Base-by-base conservation (phyloP, 352 stramenopile species). In the Phytophthora podocarpi region DNA sequence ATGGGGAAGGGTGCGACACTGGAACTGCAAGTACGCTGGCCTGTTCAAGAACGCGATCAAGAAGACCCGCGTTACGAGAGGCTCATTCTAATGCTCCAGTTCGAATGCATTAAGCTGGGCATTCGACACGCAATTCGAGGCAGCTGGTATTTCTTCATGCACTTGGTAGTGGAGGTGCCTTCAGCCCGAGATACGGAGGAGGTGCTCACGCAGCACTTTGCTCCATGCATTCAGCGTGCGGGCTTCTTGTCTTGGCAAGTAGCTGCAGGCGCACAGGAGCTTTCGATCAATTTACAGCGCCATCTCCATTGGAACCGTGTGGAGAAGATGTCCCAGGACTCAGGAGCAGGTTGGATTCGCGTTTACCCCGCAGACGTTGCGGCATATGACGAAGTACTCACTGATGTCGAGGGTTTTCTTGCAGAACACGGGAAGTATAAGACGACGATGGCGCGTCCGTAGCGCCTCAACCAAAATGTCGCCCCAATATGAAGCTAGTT, bases 271-370 rank as follows among this genome's bases (percentile, higher is more conserved):
- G 87, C 85, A 10, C 87, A 96, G 43, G 87, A 96, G 54, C 82
- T 96, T 40, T 87, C 85, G 13, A 96, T 96, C 53, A 95, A 90
- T 61, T 55, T 96, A 11, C 85, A 96, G 58, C 78, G 84, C 20
- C 87, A 96, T 74, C 67, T 96, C 28, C 84, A 95, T 57, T 96
- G 87, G 87, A 91, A 95, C 32, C 85, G 87, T 30, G 76, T 91
- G 5, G 85, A 95, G 58, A 95, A 96, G 45, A 95, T 96, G 87
- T 89, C 77, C 8, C 85, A 95, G 49, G 87, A 95, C 43, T 93
- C 87, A 3, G 87, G 87, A 8, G 74, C 78, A 30, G 85, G 82
- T 1, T 96, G 87, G 87, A 92, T 96, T 48, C 84, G 85, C 24
- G 85, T 96, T 32, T 96, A 96, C 49, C 87, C 87, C 35, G 66